Evolutionary conservation across 805 yeast genomes (phyloP).

Genomic region (Starmerella lactis-condensi): DNA sequence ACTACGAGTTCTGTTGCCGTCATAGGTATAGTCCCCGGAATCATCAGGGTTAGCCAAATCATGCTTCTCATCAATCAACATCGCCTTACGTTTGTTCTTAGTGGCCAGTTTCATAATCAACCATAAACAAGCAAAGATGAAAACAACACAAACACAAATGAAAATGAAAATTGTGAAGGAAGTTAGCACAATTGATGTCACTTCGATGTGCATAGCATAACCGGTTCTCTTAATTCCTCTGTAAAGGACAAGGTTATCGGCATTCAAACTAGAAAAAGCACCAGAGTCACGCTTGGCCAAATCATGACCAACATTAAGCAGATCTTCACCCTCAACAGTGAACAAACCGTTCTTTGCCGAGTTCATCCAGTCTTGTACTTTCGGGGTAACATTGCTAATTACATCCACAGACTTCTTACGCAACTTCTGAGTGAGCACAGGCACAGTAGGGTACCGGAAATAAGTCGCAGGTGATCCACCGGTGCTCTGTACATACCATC

Average conservation of each 20-base stretch:
- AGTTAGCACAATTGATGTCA: slow-evolving; percentile 65
- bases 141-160: slow-evolving; percentile 54
- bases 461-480: slow-evolving; percentile 70
- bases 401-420: slow-evolving; percentile 5
- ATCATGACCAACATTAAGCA: background rate
- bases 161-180: slow-evolving; percentile 73
- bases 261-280: slow-evolving; percentile 13
- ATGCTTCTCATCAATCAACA: slow-evolving; percentile 4
- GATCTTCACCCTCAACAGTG: background rate
- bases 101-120: slow-evolving; percentile 23
- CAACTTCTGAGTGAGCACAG: slow-evolving; percentile 55
- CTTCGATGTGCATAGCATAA: slow-evolving; percentile 56
- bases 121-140: slow-evolving; percentile 37
- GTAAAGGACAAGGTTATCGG: slow-evolving; percentile 36
- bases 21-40: background rate
- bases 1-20: slow-evolving; percentile 4
- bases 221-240: slow-evolving; percentile 82
- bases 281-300: slow-evolving; percentile 12
- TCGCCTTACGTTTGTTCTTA: slow-evolving; percentile 22
- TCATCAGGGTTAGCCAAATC: background rate
- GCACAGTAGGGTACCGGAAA: slow-evolving; percentile 36
- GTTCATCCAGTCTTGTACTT: slow-evolving; percentile 6
- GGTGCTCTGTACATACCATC: slow-evolving; percentile 89
- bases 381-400: slow-evolving; percentile 3
- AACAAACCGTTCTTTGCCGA: slow-evolving; percentile 2